Evolutionary conservation across 352 stramenopile genomes (phyloP), one percentile per base, ranked within the genome.

Genomic region (Globisporangium megalacanthum): DNA sequence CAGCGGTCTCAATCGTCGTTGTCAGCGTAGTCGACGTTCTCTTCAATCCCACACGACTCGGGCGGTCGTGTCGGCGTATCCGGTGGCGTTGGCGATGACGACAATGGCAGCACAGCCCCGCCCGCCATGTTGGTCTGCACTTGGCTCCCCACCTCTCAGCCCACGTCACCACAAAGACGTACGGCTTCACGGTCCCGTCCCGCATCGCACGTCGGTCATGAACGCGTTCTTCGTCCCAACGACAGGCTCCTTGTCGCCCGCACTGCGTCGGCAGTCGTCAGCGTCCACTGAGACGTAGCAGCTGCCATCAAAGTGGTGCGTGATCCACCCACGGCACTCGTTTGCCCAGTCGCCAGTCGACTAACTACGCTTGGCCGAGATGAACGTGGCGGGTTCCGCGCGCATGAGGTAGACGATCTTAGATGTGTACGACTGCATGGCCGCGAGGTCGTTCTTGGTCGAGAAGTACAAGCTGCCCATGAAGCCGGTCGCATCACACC

Each of bases 111-210:
- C n/a, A n/a, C n/a, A n/a, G n/a, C n/a, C n/a, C n/a, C n/a, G n/a
- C n/a, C n/a, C n/a, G n/a, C n/a, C n/a, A n/a, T n/a, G n/a, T n/a
- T n/a, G n/a, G n/a, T n/a, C n/a, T n/a, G n/a, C n/a, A 73, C 75
- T 47, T 79, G 70, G 15, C 60, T 63, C 5, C 57, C 79, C 25
- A 68, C 73, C 45, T 89, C 74, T 6, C 68, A 64, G 3, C 80
- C 80, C 13, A 80, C 71, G 64, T 93, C 78, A 86, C 91, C 54
- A 89, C 67, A 50, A 88, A 89, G 15, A 70, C 79, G 59, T 85
- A 89, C 54, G 78, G 80, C 59, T 86, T 89, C 25, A 79, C 70
- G 0, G 79, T 89, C 9, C 79, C 83, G 8, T 86, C 78, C 8
- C 65, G 64, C 79, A 86, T 86, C 11, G 75, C 65, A 22, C 65